Evolutionary conservation across 495 filamentous ascomycete genomes (phyloP).

Genomic region (Patellaria atrata): DNA sequence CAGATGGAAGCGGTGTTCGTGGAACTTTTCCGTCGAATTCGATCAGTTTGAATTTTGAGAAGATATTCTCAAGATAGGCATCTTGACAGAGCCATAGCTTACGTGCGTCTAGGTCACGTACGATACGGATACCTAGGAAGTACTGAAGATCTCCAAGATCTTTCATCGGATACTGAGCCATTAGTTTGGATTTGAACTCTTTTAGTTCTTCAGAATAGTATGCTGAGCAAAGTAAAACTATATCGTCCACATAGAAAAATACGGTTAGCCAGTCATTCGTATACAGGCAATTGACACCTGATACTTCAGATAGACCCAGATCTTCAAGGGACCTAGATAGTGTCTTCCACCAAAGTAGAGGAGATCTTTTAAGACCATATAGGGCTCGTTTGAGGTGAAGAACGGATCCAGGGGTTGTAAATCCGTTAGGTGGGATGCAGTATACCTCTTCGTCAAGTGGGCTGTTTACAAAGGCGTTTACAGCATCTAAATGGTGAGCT

Average conservation of each 20-base stretch:
- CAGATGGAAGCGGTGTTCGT: too few species aligned
- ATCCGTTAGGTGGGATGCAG: slow-evolving; percentile 2
- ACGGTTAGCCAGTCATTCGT: slow-evolving; percentile 3
- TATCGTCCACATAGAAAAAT: slow-evolving; percentile 12
- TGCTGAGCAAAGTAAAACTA: slow-evolving; percentile 4
- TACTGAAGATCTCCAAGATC: background rate
- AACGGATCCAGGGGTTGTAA: background rate
- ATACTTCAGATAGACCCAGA: slow-evolving; percentile 4
- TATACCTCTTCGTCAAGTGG: background rate
- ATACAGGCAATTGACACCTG: slow-evolving; percentile 2
- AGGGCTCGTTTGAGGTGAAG: slow-evolving; percentile 3
- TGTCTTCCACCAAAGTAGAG: slow-evolving; percentile 7
- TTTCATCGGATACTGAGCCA: background rate
- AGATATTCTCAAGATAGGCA: slow-evolving; percentile 5
- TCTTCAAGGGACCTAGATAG: slow-evolving; percentile 2
- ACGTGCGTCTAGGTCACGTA: background rate
- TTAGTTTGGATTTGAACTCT: background rate
- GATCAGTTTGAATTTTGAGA: too few species aligned
- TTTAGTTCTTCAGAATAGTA: background rate
- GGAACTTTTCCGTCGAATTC: too few species aligned
- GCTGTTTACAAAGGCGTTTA: slow-evolving; percentile 6
- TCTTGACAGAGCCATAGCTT: slow-evolving; percentile 1
- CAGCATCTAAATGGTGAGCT: slow-evolving; percentile 3
- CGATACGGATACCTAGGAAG: slow-evolving; percentile 3
- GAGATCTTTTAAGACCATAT: slow-evolving; percentile 9